Base-by-base conservation (phyloP, 2,329 filamentous ascomycete genomes). In the Blastomyces emzantsi region DNA sequence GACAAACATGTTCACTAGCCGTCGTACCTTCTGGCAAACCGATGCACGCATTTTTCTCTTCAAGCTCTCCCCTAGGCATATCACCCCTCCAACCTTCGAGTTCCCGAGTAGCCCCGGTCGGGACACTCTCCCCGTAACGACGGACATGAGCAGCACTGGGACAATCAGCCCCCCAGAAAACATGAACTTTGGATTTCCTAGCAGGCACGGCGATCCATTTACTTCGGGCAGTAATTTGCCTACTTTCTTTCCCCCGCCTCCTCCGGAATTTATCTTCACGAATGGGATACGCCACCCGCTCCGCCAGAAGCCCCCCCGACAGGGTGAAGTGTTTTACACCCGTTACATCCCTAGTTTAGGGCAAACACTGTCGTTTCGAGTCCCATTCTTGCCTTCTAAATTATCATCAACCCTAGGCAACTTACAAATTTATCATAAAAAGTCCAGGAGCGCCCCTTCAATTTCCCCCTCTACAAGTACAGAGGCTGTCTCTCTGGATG, bases 281-380 rank as follows among this genome's bases (percentile, higher is more conserved):
- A 86, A 90, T 72, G 84, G 87, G 64, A 80, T 92, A 56, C 87
- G 92, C 0, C 94, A 99, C 72, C 94, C 94, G 0, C 80, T 95
- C 52, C 86, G 94, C 0, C 89, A 90, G 1, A 96, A 95, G 73
- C 92, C 93, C 0, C 90, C 92, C 1, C 87, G 90, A 2, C 92
- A 96, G 81, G 92, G 92, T 17, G 91, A 97, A 70, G 86, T 90
- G 0, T 93, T 99, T 71, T 99, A 99, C 74, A 88, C 87, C 0
- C 88, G 94, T 62, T 96, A 88, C 73, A 81, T 97, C 19, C 90
- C 90, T 0, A 93, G 88, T 57, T 79, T 92, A 1, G 85, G 85
- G 6, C 90, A 95, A 73, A 96, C 92, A 68, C 82, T 99, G 9
- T 92, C 90, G 0, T 95, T 99, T 77, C 87, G 94, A 25, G 87